phyloP scores from a whole-genome alignment of 169 alveolate species.

The Sarcocystis neurona region DNA sequence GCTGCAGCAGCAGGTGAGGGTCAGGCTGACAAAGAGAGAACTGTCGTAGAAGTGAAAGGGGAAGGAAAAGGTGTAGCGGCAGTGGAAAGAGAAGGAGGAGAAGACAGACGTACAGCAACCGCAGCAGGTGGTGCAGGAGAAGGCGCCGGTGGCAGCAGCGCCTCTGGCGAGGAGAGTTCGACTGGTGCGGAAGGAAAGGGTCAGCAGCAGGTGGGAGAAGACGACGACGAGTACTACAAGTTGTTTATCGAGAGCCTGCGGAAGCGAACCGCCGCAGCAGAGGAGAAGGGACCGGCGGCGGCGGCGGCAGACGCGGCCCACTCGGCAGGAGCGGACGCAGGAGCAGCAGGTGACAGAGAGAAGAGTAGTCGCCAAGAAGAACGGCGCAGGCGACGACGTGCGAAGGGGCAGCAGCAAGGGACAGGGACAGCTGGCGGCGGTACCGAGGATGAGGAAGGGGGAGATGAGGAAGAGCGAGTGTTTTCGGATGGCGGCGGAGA shows the following conservation, averaged over 20 bases:
- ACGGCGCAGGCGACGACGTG: not conserved
- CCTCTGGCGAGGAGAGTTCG: not conserved
- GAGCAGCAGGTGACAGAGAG: not conserved
- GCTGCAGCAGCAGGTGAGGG: not conserved
- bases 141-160: not conserved
- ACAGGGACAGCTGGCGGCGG: not conserved
- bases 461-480: conserved; percentile 58
- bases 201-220: conserved; percentile 45
- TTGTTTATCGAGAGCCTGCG: conserved; percentile 52
- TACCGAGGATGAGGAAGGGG: conserved; percentile 10
- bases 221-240: conserved; percentile 59
- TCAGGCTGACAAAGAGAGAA: not conserved
- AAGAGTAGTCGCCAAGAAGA: conserved; percentile 15
- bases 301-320: not conserved
- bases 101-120: not conserved
- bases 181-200: not conserved
- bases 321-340: not conserved
- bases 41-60: not conserved
- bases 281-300: no score
- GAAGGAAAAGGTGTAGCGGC: not conserved
- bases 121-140: not conserved
- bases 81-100: not conserved
- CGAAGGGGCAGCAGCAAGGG: not conserved
- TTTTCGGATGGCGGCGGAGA: conserved; percentile 46
- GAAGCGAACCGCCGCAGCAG: conserved; percentile 16